These are phyloP conservation scores for Saccharomyces jurei DNA, from an alignment of 805 yeast species.

Conservation along the genomic window DNA sequence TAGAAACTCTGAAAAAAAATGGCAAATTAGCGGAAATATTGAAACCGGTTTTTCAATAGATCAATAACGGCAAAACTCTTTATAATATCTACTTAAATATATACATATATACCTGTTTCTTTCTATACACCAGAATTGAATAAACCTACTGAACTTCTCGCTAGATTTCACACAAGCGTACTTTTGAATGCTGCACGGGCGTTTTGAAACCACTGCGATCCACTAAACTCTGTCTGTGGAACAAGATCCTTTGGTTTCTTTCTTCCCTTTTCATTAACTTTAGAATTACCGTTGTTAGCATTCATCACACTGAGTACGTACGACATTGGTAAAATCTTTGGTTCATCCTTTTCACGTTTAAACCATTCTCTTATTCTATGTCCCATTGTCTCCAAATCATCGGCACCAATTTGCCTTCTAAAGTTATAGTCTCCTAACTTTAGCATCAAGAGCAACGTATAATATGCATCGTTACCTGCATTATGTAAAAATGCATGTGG, in stretches of 20 bases:
- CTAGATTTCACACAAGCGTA: not conserved
- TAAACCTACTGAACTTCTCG: not conserved
- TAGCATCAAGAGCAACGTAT: slow-evolving; percentile 43
- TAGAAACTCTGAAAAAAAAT: slow-evolving; percentile 58
- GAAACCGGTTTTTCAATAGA: slow-evolving; percentile 5
- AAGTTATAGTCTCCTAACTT: slow-evolving; percentile 38
- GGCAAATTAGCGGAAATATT: slow-evolving; percentile 48
- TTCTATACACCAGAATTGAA: not conserved
- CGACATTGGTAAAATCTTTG: slow-evolving; percentile 22
- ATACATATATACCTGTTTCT: not conserved
- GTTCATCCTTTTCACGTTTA: slow-evolving; percentile 15
- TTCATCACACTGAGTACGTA: slow-evolving; percentile 12
- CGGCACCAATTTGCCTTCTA: slow-evolving; percentile 17
- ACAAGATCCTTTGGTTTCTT: slow-evolving; percentile 10
- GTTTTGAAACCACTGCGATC: slow-evolving; percentile 15
- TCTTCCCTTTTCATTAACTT: slow-evolving; percentile 1
- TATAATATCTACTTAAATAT: not conserved
- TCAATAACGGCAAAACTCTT: not conserved
- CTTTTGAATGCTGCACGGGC: slow-evolving; percentile 16
- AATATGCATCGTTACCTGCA: slow-evolving; percentile 65
- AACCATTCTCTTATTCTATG: slow-evolving; percentile 14
- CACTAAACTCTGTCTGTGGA: slow-evolving; percentile 24
- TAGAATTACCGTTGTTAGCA: not conserved
- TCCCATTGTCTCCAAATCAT: slow-evolving; percentile 16
- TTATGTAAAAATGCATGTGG: slow-evolving; percentile 58